Conservation (phyloP, 192 early-diverging fungal genomes). For the Podochytrium sp. region DNA sequence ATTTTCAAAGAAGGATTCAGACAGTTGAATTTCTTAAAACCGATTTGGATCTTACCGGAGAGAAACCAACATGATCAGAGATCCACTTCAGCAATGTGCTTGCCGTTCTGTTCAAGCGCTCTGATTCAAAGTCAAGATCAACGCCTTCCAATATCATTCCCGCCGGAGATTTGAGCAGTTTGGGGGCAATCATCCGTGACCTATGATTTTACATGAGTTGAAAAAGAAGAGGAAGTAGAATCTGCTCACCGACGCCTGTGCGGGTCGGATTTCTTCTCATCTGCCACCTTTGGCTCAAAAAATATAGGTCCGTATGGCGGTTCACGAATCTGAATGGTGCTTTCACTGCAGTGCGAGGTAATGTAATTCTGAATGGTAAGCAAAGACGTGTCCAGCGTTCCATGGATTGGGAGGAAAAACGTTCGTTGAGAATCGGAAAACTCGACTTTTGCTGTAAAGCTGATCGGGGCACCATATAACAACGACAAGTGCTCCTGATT, state of each 20-base stretch:
- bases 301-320: slow-evolving; percentile 4
- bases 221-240: not conserved
- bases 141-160: slow-evolving; percentile 44
- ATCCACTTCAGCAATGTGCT: slow-evolving; percentile 51
- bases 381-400: slow-evolving; percentile 41
- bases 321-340: slow-evolving; percentile 7
- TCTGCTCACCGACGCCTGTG: slow-evolving; percentile 28
- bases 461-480: slow-evolving; percentile 36
- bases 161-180: slow-evolving; percentile 39
- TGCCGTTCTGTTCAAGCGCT: slow-evolving; percentile 18
- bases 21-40: not conserved
- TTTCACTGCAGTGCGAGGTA: slow-evolving; percentile 16
- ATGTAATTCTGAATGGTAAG: slow-evolving; percentile 42
- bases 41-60: slow-evolving; percentile 6
- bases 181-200: slow-evolving; percentile 23
- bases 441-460: slow-evolving; percentile 49
- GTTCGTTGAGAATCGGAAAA: slow-evolving; percentile 36
- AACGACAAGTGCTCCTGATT: not conserved
- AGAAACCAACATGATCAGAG: slow-evolving; percentile 36
- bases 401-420: slow-evolving; percentile 54
- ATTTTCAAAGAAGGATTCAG: not conserved
- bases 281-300: slow-evolving; percentile 18
- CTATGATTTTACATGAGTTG: not conserved
- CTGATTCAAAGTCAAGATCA: slow-evolving; percentile 18
- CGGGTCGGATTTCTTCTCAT: slow-evolving; percentile 20